phyloP scores from a whole-genome alignment of 345 rosid genomes.

The Toxicodendron radicans region DNA sequence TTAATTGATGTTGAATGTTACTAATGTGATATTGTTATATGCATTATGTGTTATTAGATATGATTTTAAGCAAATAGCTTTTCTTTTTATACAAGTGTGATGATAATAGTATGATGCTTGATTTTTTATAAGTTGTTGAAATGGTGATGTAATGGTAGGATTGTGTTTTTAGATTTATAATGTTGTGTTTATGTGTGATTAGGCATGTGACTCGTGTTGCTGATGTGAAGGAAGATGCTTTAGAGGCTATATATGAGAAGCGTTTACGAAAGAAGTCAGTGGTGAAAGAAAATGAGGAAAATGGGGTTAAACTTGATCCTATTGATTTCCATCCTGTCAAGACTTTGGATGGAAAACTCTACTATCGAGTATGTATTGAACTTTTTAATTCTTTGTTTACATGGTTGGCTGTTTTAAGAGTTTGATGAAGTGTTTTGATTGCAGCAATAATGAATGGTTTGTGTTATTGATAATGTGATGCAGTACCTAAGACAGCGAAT shows the following conservation, averaged over 20 bases:
- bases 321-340: slow-evolving; percentile 88
- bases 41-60: background rate
- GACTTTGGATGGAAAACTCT: slow-evolving; percentile 72
- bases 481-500: slow-evolving; percentile 37
- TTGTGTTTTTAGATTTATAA: slow-evolving; percentile 28
- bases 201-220: slow-evolving; percentile 76
- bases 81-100: slow-evolving; percentile 11
- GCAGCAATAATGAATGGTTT: slow-evolving; percentile 7
- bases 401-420: background rate
- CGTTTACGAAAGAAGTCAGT: slow-evolving; percentile 44
- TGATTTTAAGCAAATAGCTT: too few relatives aligned
- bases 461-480: slow-evolving; percentile 15
- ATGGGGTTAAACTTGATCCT: slow-evolving; percentile 50
- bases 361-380: slow-evolving; percentile 52
- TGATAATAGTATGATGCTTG: too few relatives aligned
- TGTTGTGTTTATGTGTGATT: slow-evolving; percentile 16
- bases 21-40: background rate
- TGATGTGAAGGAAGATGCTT: slow-evolving; percentile 51
- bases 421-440: background rate
- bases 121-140: background rate
- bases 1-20: background rate
- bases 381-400: background rate
- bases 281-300: slow-evolving; percentile 41
- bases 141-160: background rate
- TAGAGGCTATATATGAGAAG: slow-evolving; percentile 78